phyloP scores from a whole-genome alignment of 1,284 basidiomycete genomes.

The Trichosporon ovoides region DNA sequence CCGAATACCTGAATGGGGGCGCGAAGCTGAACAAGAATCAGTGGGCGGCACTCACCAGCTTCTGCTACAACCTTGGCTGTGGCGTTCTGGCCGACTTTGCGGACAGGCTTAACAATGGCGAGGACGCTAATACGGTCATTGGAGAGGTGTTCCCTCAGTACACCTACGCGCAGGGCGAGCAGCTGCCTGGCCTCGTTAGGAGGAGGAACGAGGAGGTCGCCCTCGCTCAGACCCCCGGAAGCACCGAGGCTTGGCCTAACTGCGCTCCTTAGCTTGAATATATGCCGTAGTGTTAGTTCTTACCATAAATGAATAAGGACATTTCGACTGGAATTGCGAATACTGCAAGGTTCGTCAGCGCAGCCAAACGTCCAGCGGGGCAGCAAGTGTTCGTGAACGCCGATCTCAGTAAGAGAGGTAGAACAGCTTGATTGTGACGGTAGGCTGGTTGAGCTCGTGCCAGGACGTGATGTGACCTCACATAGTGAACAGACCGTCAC shows the following conservation, averaged over 20 bases:
- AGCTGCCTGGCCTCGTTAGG: neutral
- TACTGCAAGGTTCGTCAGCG: too few species aligned
- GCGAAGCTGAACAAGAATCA: slow-evolving; percentile 6
- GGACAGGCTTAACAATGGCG: neutral
- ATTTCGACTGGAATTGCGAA: too few species aligned
- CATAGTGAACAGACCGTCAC: too few species aligned
- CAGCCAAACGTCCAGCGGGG: too few species aligned
- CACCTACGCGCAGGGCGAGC: neutral
- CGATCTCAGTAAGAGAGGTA: too few species aligned
- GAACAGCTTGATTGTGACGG: too few species aligned
- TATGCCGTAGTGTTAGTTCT: too few species aligned
- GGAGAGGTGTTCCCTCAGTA: neutral
- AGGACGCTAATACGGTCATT: neutral
- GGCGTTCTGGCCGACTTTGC: neutral
- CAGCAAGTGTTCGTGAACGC: too few species aligned
- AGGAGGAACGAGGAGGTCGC: neutral
- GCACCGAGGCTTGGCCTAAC: neutral
- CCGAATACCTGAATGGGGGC: neutral
- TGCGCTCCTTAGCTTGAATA: neutral
- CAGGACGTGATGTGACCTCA: too few species aligned
- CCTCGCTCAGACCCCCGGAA: neutral
- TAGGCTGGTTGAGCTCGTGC: too few species aligned
- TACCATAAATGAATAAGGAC: too few species aligned
- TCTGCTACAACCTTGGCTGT: slow-evolving; percentile 4
- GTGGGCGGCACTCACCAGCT: slow-evolving; percentile 1